Base-by-base conservation (phyloP, 73 alveolate species). In the Blepharisma stoltei region DNA sequence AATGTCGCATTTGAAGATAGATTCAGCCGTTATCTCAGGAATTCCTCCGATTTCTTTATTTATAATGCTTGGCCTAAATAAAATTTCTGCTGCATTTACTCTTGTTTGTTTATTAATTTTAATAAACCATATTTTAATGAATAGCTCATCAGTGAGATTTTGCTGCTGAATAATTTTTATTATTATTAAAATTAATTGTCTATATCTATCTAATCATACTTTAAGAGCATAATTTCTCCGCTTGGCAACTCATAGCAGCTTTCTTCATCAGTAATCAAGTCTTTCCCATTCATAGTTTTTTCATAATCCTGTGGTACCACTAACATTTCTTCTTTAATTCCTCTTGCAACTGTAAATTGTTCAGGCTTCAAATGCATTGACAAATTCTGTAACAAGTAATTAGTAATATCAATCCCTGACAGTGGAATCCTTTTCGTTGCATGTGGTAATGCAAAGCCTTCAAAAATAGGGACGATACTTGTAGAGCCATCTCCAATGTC, bases 401-500 rank as follows among this genome's bases (percentile, higher is more conserved):
- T 14, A 20, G 94, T 87, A 5, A 87, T 81, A 67, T 87, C 94
- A 91, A 52, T 7, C 92, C 99, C 99, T n/a, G 97, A 96, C 7
- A 95, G 78, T 18, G 90, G 93, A 53, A 92, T 90, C 76, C 88
- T 88, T 9, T 77, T 67, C 47, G 93, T 95, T 25, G 98, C 94
- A 83, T 92, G 92, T 52, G 94, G 97, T 60, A 86, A 82, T 14
- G 94, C 84, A 73, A 84, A 91, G 6, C 97, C 97, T 87, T 92
- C 96, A 85, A 54, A 92, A 47, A 91, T 83, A 21, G 98, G 97
- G 50, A 91, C 95, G 23, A 89, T 76, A 76, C 83, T 83, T 21
- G 97, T 80, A 6, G 90, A 89, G 2, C 96, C 97, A 67, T 90
- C 91, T 49, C 98, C 98, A 27, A 88, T 81, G 44, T 92, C 98